phyloP scores from a whole-genome alignment of 2,329 filamentous ascomycete genomes.

The Penicillium nordicum region DNA sequence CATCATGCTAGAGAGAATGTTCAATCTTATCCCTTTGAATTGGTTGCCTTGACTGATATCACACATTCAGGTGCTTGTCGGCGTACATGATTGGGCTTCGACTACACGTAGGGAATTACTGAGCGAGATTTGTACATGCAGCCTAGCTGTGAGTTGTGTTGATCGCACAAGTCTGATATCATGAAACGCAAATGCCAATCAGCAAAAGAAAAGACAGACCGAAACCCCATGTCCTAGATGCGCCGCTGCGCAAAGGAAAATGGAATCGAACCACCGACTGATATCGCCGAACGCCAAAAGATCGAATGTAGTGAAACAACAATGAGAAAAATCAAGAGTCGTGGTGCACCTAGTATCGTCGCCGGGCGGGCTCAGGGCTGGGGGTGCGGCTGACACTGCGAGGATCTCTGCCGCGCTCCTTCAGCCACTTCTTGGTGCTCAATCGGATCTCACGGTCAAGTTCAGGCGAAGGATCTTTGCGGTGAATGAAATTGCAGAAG shows the following conservation, averaged over 20 bases:
- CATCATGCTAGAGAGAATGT: not conserved
- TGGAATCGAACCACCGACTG: constrained; percentile 18
- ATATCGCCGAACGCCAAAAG: constrained; percentile 23
- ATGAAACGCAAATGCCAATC: constrained; percentile 25
- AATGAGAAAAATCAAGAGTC: constrained; percentile 3
- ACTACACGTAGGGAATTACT: not conserved
- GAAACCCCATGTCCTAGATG: constrained; percentile 13
- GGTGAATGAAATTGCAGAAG: constrained; percentile 99
- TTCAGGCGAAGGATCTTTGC: constrained; percentile 88
- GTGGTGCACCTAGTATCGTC: constrained; percentile 57
- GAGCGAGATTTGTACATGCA: not conserved
- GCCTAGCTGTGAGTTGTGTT: constrained; percentile 5
- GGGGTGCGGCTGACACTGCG: constrained; percentile 79
- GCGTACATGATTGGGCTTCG: not conserved
- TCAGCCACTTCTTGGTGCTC: constrained; percentile 94
- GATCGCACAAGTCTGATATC: constrained; percentile 29
- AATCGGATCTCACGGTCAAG: constrained; percentile 83
- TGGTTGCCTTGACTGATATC: not conserved
- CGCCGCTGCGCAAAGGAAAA: constrained; percentile 17
- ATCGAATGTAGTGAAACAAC: constrained; percentile 13
- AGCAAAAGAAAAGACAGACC: constrained; percentile 17
- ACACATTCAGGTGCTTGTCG: not conserved
- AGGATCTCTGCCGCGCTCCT: constrained; percentile 75
- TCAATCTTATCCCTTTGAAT: not conserved
- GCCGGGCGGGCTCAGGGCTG: constrained; percentile 76